Base-by-base conservation (phyloP, 148 eudicot genomes). In the Gaultheria prostrata region DNA sequence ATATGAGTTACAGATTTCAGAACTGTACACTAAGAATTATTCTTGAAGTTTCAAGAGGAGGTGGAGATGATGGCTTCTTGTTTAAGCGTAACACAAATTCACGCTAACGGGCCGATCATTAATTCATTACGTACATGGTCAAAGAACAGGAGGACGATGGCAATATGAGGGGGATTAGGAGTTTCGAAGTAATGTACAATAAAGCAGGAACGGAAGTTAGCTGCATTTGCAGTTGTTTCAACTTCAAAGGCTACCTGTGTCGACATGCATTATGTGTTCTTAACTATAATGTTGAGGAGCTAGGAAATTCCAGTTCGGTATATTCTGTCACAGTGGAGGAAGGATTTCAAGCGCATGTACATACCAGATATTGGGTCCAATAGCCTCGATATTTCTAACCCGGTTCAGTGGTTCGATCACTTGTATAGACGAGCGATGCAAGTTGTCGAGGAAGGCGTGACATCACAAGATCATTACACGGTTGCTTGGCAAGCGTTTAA, bases 401-500 rank as follows among this genome's bases (percentile, higher is more conserved):
- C 93, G 2, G 86, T 87, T 76, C 95, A 95, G 77, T 88, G 94
- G 95, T 89, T 89, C 72, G 91, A 89, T 59, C 97, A 95, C 83
- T 86, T 95, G 88, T 87, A 92, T 79, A 90, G 87, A 86, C 84
- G 86, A 12, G 97, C 94, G n/a, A 84, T 91, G 84, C 93, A 89
- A 78, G 90, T 93, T 69, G 95, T 88, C 24, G 93, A 91, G 83
- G 91, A 90, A 85, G 98, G 97, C 82, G 80, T 90, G 90, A 73
- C 82, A 18, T 93, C 97, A 46, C 90, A 84, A 83, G 98, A 92
- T 83, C 98, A 90, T 87, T 92, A 89, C 65, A 89, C 78, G 90
- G 95, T 89, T 77, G 97, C 97, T 80, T 90, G 92, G 93, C 97
- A 93, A 87, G 90, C 95, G 14, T 92, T 93, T 45, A 84, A 89